Evolutionary conservation across 2,329 filamentous ascomycete genomes (phyloP), one percentile per base, ranked within the genome.

Genomic region (Pseudovirgaria hyperparasitica): DNA sequence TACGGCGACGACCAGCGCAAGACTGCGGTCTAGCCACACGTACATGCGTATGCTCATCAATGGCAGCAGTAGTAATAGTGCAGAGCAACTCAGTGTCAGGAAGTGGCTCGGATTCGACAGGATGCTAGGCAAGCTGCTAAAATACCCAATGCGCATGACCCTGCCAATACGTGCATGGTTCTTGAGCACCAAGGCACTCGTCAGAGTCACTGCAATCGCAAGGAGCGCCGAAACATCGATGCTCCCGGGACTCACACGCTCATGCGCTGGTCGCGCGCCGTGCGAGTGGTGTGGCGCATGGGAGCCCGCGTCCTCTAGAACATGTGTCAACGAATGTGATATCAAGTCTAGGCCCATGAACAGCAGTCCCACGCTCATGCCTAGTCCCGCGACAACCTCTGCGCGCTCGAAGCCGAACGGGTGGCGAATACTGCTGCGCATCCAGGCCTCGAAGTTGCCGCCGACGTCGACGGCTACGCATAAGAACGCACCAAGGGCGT

Each of bases 371-470:
- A 98, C 80, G 27, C 85, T 92, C 74, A 96, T 84, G 34, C 86
- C 90, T 38, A 98, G 93, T 11, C 90, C 90, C 19, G 86, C 85
- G 10, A 98, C 70, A 5, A 98, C 87, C 54, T 98, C 90, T 32
- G 82, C 81, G 28, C 90, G 73, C 57, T 94, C 84, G 14, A 98
- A 70, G 4, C 71, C 86, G 48, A 98, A 98, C 0, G 90, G 90
- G 55, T 98, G 85, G 14, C 86, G 76, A 41, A 98, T 80, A 39
- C 78, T 92, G 41, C 82, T 87, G 24, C 87, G 72, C 38, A 84
- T 82, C 90, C 90, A 98, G 21, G 96, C 86, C 50, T 98, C 90
- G 44, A 98, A 98, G 52, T 98, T 98, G 27, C 82, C 76, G 25
- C 94, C 71, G 2, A 96, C 82, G 47, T 98, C 90, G 24, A 96